Conservation (phyloP, 1,284 basidiomycete species). For the Blastosporella zonata region DNA sequence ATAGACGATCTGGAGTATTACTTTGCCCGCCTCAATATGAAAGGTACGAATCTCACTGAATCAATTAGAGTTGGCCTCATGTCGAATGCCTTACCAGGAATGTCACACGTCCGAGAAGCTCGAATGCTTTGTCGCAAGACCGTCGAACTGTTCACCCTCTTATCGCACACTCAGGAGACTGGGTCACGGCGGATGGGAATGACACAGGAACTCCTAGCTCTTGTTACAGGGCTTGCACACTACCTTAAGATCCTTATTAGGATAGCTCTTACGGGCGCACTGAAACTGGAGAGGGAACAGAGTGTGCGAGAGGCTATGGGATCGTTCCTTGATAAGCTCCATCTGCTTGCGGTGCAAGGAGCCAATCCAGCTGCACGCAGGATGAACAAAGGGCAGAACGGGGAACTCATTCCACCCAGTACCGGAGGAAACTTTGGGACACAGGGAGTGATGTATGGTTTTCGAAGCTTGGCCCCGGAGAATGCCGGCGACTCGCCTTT, state of each 20-base stretch:
- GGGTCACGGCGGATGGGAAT: constrained; percentile 89
- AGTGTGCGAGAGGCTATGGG: constrained; percentile 80
- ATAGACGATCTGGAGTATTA: constrained; percentile 95
- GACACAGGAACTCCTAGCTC: constrained; percentile 96
- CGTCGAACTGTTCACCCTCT: constrained; percentile 95
- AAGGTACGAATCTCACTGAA: constrained; percentile 51
- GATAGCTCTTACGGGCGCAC: constrained; percentile 93
- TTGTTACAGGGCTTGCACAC: constrained; percentile 97
- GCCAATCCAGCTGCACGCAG: constrained; percentile 76
- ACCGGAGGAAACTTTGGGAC: constrained; percentile 64
- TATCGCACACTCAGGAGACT: constrained; percentile 95
- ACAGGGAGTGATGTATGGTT: constrained; percentile 81
- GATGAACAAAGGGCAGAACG: constrained; percentile 65
- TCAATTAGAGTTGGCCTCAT: constrained; percentile 7
- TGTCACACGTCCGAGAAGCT: constrained; percentile 97
- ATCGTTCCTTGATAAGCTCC: constrained; percentile 89
- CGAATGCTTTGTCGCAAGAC: constrained; percentile 99
- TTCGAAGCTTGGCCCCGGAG: constrained; percentile 85
- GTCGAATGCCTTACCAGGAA: constrained; percentile 53
- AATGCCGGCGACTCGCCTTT: constrained; percentile 87
- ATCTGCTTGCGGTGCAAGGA: constrained; percentile 85
- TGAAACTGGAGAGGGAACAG: constrained; percentile 93
- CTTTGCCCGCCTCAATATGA: constrained; percentile 79
- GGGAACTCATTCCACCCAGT: constrained; percentile 48
- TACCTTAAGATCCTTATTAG: constrained; percentile 99